These are phyloP conservation scores for Suzukiozyma palmioleophila DNA, from an alignment of 1,139 yeast genomes.

Conservation along the genomic window DNA sequence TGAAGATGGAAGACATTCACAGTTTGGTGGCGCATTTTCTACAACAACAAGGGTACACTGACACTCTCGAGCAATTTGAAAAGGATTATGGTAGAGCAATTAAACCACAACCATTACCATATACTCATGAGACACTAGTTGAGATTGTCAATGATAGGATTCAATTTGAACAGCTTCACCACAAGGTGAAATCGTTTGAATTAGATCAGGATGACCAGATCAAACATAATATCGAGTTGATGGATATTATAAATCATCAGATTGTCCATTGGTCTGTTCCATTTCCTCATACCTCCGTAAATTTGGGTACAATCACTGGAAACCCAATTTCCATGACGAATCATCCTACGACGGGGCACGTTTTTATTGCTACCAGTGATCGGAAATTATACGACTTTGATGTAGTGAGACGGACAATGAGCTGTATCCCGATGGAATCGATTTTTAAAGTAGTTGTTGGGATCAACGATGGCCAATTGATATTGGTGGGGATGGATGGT, in stretches of 20 bases:
- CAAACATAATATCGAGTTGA: slow-evolving; percentile 9
- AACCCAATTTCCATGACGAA: slow-evolving; percentile 22
- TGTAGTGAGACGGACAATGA: slow-evolving; percentile 9
- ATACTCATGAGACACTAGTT: slow-evolving; percentile 42
- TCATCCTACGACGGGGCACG: slow-evolving; percentile 8
- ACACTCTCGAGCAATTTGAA: slow-evolving; percentile 47
- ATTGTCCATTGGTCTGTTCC: slow-evolving; percentile 37
- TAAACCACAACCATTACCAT: slow-evolving; percentile 11
- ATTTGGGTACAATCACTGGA: slow-evolving; percentile 12
- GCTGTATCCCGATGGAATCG: slow-evolving; percentile 2
- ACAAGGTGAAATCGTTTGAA: slow-evolving; percentile 10
- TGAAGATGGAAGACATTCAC: slow-evolving; percentile 15
- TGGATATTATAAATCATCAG: slow-evolving; percentile 12
- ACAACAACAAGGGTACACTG: slow-evolving; percentile 36
- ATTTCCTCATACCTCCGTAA: slow-evolving; percentile 17
- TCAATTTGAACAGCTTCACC: slow-evolving; percentile 24
- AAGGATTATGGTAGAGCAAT: slow-evolving; percentile 40
- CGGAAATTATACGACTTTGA: slow-evolving; percentile 20
- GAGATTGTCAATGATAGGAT: slow-evolving; percentile 50
- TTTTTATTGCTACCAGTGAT: slow-evolving; percentile 25
- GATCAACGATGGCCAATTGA: slow-evolving; percentile 13
- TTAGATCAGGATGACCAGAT: slow-evolving; percentile 10
- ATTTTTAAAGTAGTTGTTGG: slow-evolving; percentile 32
- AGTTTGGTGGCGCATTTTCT: slow-evolving; percentile 55
- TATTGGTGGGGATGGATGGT: slow-evolving; percentile 42